Evolutionary conservation across 2,329 filamentous ascomycete species (phyloP).

Genomic region (Lachnellula subtilissima): DNA sequence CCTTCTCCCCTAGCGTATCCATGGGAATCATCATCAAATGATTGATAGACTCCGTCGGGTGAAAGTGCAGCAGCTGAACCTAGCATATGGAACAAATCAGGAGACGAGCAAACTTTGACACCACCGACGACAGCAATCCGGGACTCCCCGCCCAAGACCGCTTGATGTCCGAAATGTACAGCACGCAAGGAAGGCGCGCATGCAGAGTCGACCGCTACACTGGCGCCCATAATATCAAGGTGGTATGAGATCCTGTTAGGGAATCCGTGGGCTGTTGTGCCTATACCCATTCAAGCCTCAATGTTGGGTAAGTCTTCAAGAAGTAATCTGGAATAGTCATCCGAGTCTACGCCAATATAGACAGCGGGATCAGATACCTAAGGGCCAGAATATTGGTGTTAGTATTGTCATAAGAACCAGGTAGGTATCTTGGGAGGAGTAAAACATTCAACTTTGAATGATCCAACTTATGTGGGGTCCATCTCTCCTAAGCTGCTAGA

Average conservation of each 20-base stretch:
- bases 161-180: constrained; percentile 12
- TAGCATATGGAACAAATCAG: constrained; percentile 4
- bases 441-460: too few species aligned
- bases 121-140: constrained; percentile 26
- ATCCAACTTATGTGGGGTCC: too few species aligned
- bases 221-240: constrained; percentile 35
- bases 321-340: constrained; percentile 35
- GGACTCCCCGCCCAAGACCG: constrained; percentile 29
- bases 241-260: constrained; percentile 36
- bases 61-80: constrained; percentile 21
- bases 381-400: too few species aligned
- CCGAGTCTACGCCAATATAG: constrained; percentile 26
- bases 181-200: constrained; percentile 40
- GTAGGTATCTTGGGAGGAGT: too few species aligned
- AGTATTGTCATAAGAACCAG: too few species aligned
- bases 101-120: constrained; percentile 3
- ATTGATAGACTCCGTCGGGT: constrained; percentile 37
- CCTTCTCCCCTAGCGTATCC: constrained; percentile 63
- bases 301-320: constrained; percentile 36
- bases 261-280: constrained; percentile 35
- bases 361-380: constrained; percentile 2
- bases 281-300: constrained; percentile 37
- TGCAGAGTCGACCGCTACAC: constrained; percentile 41
- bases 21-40: constrained; percentile 53
- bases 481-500: too few species aligned